A percentile compares a stretch with the other conserved stretches of the same genome.
Evolutionary conservation across 352 stramenopile species (phyloP).

Genomic region (Aphanomyces euteiches): DNA sequence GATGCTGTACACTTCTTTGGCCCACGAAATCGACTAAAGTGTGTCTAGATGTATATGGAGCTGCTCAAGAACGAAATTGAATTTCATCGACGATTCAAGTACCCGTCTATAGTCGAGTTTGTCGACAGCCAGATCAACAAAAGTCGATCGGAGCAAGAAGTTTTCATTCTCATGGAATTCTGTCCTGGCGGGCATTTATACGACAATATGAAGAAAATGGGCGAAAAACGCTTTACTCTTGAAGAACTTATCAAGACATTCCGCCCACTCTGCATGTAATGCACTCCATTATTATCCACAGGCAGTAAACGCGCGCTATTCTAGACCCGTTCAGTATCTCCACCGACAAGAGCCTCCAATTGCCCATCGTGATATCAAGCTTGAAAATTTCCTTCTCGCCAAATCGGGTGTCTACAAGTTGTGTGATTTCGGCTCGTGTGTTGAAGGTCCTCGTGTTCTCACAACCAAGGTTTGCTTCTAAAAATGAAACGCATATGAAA

Average conservation of each 20-base stretch:
- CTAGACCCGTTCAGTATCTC: conserved; percentile 55
- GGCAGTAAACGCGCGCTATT: conserved; percentile 1
- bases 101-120: conserved; percentile 53
- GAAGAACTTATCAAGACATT: conserved; percentile 67
- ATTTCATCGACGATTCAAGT: conserved; percentile 65
- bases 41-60: conserved; percentile 32
- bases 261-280: conserved; percentile 66
- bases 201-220: conserved; percentile 90
- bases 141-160: conserved; percentile 59
- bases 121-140: conserved; percentile 49
- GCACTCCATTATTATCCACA: conserved; percentile 11
- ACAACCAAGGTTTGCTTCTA: conserved; percentile 48
- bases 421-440: conserved; percentile 93
- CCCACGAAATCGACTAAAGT: background rate
- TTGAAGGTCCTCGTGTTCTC: conserved; percentile 70
- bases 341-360: conserved; percentile 85
- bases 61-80: conserved; percentile 68
- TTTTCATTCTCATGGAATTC: conserved; percentile 96
- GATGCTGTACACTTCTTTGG: conserved; percentile 34
- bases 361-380: conserved; percentile 95
- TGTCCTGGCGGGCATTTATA: conserved; percentile 91
- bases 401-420: conserved; percentile 91
- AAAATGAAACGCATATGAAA: background rate
- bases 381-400: conserved; percentile 95
- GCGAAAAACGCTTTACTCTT: conserved; percentile 58